Percentiles rank a stretch among this genome's conserved stretches.
Conservation (phyloP, 2,329 filamentous ascomycete genomes). For the Coleophoma crateriformis region DNA sequence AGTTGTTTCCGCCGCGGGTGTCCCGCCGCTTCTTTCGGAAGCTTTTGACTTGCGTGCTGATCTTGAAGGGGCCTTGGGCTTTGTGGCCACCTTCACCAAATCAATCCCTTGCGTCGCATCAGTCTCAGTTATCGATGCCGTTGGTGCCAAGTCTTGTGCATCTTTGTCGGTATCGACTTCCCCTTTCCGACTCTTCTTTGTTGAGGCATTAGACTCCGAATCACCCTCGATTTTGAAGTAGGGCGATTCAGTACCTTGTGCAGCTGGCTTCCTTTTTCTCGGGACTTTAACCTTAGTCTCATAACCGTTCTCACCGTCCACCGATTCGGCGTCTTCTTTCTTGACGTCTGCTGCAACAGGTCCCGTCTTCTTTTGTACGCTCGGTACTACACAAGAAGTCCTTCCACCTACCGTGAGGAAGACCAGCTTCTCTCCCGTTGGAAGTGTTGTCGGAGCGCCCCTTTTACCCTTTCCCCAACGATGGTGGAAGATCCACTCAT, state of each 20-base stretch:
- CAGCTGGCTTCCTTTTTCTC: slow-evolving; percentile 23
- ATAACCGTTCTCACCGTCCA: slow-evolving; percentile 6
- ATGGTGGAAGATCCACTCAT: slow-evolving; percentile 83
- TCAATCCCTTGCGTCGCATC: background rate
- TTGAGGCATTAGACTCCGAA: background rate
- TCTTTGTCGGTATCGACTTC: background rate
- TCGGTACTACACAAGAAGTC: slow-evolving; percentile 84
- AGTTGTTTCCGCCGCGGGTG: too few relatives aligned
- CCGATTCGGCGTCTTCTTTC: slow-evolving; percentile 4
- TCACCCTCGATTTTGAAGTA: background rate
- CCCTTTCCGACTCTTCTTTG: background rate
- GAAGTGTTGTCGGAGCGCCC: slow-evolving; percentile 57
- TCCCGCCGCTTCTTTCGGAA: too few relatives aligned
- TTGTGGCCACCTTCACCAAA: slow-evolving; percentile 1
- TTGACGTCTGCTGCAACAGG: slow-evolving; percentile 20
- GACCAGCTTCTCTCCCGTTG: slow-evolving; percentile 78
- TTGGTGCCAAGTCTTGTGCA: background rate
- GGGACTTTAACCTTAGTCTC: slow-evolving; percentile 16
- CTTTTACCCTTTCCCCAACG: slow-evolving; percentile 89
- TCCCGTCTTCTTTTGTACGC: slow-evolving; percentile 71
- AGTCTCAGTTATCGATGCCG: background rate
- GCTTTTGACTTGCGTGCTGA: background rate
- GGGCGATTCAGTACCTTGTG: background rate
- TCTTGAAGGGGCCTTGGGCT: background rate
- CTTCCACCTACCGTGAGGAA: slow-evolving; percentile 87